phyloP scores from a whole-genome alignment of 306 rosid species.

The Heteromeles arbutifolia region DNA sequence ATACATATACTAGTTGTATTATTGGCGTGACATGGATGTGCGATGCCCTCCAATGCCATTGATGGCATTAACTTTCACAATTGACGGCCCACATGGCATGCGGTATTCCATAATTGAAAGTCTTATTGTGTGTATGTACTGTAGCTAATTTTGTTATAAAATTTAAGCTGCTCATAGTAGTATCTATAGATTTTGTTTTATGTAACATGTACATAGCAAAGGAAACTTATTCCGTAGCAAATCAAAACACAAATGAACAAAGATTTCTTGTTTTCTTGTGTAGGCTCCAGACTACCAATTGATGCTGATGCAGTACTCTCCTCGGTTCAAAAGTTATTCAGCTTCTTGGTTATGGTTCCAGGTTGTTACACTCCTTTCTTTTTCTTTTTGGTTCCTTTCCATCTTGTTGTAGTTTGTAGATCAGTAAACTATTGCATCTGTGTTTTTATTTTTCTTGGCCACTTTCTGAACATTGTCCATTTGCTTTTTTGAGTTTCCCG shows the following conservation, averaged over 20 bases:
- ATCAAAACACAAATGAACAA: background rate
- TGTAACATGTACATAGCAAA: background rate
- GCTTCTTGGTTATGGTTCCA: constrained; percentile 85
- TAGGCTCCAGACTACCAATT: constrained; percentile 45
- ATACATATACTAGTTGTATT: background rate
- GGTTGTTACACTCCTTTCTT: constrained; percentile 37
- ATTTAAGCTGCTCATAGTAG: background rate
- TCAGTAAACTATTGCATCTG: background rate
- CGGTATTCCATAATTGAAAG: background rate
- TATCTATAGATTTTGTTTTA: background rate
- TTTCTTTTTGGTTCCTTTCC: background rate
- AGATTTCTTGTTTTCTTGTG: constrained; percentile 29
- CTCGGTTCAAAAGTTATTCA: constrained; percentile 62
- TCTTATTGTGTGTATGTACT: background rate
- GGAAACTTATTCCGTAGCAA: background rate
- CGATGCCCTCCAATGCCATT: background rate
- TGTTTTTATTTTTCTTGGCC: background rate
- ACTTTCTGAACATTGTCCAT: background rate
- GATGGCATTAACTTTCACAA: background rate
- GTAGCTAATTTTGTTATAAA: background rate
- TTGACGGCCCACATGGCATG: background rate
- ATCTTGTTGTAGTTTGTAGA: background rate
- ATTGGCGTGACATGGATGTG: background rate
- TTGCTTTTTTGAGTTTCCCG: background rate
- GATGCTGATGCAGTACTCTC: constrained; percentile 68